Base-by-base conservation (phyloP, 805 yeast genomes). In the Ogataea philodendri region DNA sequence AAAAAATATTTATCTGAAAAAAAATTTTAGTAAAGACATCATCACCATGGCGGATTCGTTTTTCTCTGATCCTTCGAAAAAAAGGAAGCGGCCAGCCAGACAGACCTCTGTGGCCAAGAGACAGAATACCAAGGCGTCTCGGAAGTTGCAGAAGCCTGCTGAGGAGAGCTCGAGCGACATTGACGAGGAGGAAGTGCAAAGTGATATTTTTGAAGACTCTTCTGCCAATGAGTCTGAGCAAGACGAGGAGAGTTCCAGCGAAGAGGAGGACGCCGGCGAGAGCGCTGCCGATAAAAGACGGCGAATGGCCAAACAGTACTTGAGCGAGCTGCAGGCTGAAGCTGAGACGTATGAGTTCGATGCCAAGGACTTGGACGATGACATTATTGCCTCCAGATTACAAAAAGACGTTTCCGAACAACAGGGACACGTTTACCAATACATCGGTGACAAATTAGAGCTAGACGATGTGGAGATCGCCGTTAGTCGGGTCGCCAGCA, bases 231-330 rank as follows among this genome's bases (percentile, higher is more conserved):
- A 45, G 2, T 65, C 55, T 8, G 65, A 48, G 4, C 57, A 51
- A 8, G 63, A 57, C 7, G 67, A 60, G 15, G 72, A 66, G 24
- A 67, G 73, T 15, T 76, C 73, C 10, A 78, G 83, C 9, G 90
- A 82, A 20, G 93, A 81, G 47, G 94, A 82, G 48, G 76, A 78
- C 46, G 76, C 67, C 10, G 71, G 69, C 11, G 97, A 90, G 60
- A 76, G 77, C 30, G 94, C 89, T 7, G 94, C 96, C 0, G 98
- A 93, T 54, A 88, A 86, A 62, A 77, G 98, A 62, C 76, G 98
- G 63, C 70, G 97, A 54, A 70, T 93, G 41, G 97, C 97, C 11
- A 88, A 88, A 60, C 93, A 89, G 60, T 93, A 93, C 60, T 66
- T 93, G 44, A 88, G 82, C 29, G 84, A 83, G 53, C 64, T 93